These are phyloP conservation scores for Phanerochaete carnosa DNA, from an alignment of 768 basidiomycete genomes.

Conservation along the genomic window DNA sequence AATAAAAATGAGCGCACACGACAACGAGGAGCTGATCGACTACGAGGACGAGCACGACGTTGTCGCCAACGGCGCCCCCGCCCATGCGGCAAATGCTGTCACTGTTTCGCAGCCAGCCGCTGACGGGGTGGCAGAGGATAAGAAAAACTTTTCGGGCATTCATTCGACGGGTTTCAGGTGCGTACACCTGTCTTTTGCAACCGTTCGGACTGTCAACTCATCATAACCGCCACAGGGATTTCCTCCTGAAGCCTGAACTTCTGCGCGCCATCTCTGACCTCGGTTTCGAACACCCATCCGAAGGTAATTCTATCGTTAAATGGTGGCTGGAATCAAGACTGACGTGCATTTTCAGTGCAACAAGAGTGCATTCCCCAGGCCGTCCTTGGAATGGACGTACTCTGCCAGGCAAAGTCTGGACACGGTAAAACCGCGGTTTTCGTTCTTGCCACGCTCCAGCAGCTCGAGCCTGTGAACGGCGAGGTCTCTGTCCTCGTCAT, in stretches of 20 bases:
- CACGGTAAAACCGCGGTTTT: slow-evolving; percentile 99
- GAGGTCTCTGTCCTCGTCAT: slow-evolving; percentile 97
- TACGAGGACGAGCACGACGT: slow-evolving; percentile 91
- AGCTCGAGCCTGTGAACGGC: slow-evolving; percentile 96
- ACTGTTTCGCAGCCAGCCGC: slow-evolving; percentile 35
- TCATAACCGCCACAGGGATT: slow-evolving; percentile 62
- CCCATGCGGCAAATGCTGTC: slow-evolving; percentile 32
- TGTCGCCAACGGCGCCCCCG: slow-evolving; percentile 53
- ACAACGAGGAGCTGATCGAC: slow-evolving; percentile 91
- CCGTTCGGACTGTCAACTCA: slow-evolving; percentile 7
- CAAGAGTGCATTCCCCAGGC: slow-evolving; percentile 99
- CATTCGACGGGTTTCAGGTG: slow-evolving; percentile 99
- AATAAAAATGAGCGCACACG: slow-evolving; percentile 69
- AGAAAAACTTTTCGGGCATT: slow-evolving; percentile 99
- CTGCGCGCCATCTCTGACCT: slow-evolving; percentile 97
- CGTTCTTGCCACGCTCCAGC: slow-evolving; percentile 95
- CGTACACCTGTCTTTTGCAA: slow-evolving; percentile 20
- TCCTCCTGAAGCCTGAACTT: slow-evolving; percentile 95
- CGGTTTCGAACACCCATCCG: slow-evolving; percentile 99
- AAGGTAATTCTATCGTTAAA: slow-evolving; percentile 56
- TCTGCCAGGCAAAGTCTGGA: slow-evolving; percentile 99
- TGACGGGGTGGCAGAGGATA: slow-evolving; percentile 76
- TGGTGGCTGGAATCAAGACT: neutral
- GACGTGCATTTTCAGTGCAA: slow-evolving; percentile 63
- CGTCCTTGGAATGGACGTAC: slow-evolving; percentile 98